These are phyloP conservation scores for Ceratonia siliqua DNA, from an alignment of 306 rosid genomes.

Conservation along the genomic window DNA sequence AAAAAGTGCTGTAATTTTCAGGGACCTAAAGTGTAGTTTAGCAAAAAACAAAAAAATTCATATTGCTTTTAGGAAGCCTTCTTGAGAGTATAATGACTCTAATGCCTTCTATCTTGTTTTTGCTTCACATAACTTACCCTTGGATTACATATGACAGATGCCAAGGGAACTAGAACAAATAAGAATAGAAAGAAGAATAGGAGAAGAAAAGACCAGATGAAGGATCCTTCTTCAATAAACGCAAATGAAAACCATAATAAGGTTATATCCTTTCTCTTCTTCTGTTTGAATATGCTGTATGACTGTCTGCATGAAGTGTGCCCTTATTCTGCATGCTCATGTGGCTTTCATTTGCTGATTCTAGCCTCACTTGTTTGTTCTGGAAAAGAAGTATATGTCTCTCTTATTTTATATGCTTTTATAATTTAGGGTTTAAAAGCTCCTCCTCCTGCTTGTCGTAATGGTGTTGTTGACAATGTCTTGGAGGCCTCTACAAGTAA, in stretches of 20 bases:
- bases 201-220: slow-evolving; percentile 64
- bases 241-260: slow-evolving; percentile 51
- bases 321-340: neutral
- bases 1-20: neutral
- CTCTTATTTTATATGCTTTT: slow-evolving; percentile 26
- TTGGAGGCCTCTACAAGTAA: slow-evolving; percentile 52
- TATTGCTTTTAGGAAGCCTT: neutral
- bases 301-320: neutral
- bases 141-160: slow-evolving; percentile 48
- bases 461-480: slow-evolving; percentile 44
- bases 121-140: slow-evolving; percentile 25
- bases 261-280: slow-evolving; percentile 41
- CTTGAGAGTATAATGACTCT: neutral
- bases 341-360: neutral
- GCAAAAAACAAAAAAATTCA: neutral
- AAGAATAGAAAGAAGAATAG: slow-evolving; percentile 87
- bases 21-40: neutral
- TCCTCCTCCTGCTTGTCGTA: slow-evolving; percentile 50
- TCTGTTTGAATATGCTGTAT: slow-evolving; percentile 7
- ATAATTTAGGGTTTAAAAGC: slow-evolving; percentile 56
- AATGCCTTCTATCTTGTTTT: slow-evolving; percentile 22
- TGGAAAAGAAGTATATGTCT: slow-evolving; percentile 4
- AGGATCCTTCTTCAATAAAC: slow-evolving; percentile 55
- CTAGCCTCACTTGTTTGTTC: neutral
- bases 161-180: slow-evolving; percentile 56